phyloP scores from a whole-genome alignment of 345 rosid species.

The Carallia brachiata region DNA sequence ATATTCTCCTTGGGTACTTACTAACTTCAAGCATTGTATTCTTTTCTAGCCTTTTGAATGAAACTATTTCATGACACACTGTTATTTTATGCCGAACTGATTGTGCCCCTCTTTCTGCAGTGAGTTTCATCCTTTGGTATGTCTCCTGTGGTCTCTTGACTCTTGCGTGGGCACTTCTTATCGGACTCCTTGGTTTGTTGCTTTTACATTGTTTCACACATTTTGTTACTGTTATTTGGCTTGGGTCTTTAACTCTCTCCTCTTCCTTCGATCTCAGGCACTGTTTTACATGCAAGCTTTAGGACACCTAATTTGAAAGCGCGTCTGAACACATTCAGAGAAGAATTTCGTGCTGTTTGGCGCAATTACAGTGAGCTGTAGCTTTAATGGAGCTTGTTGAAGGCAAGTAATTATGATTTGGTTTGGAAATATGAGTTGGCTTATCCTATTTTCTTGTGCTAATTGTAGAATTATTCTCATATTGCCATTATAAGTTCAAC shows the following conservation, averaged over 20 bases:
- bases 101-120: constrained; percentile 30
- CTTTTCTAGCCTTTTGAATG: not conserved
- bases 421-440: not conserved
- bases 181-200: constrained; percentile 74
- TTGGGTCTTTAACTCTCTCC: not conserved
- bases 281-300: constrained; percentile 84
- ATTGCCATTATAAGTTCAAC: too few relatives aligned
- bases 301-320: constrained; percentile 98
- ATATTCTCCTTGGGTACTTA: constrained; percentile 64
- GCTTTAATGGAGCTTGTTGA: constrained; percentile 19
- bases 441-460: too few relatives aligned
- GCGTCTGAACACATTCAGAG: constrained; percentile 89
- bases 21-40: not conserved
- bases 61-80: too few relatives aligned
- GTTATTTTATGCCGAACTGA: not conserved
- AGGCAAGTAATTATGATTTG: constrained; percentile 24
- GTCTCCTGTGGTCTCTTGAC: constrained; percentile 80
- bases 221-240: not conserved
- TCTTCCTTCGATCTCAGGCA: constrained; percentile 44
- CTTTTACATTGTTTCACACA: constrained; percentile 10
- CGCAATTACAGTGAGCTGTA: constrained; percentile 96
- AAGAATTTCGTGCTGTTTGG: constrained; percentile 98
- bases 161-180: constrained; percentile 73
- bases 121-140: constrained; percentile 76
- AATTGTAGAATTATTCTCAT: too few relatives aligned